Conservation (phyloP, 805 yeast genomes). For the Pichia manshurica region DNA sequence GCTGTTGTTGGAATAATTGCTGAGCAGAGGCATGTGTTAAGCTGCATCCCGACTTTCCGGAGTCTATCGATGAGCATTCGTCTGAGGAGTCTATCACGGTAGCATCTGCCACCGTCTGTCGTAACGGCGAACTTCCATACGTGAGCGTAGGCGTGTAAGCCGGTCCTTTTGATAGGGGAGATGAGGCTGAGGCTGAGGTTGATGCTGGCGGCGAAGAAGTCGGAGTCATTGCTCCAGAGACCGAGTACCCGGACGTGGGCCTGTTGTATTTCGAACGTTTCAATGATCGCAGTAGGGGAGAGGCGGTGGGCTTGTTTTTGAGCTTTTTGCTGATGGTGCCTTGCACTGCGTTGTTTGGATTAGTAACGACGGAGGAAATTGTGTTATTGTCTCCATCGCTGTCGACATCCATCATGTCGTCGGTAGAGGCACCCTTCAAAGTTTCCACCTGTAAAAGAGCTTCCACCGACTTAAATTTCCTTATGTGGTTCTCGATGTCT, state of each 20-base stretch:
- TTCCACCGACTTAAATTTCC: conserved; percentile 11
- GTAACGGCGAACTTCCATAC: conserved; percentile 32
- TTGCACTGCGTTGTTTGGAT: background rate
- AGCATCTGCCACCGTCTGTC: conserved; percentile 21
- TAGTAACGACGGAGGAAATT: too few species aligned
- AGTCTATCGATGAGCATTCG: conserved; percentile 25
- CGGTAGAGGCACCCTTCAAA: background rate
- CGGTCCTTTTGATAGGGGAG: background rate
- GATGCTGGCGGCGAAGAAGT: background rate
- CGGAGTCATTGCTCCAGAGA: background rate
- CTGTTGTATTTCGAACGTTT: background rate
- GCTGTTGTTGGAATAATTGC: conserved; percentile 13
- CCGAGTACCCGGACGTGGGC: background rate
- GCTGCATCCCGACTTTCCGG: conserved; percentile 16
- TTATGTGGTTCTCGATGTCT: conserved; percentile 27
- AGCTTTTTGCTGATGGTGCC: background rate
- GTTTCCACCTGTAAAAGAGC: background rate
- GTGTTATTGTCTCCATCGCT: background rate
- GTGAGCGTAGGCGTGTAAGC: conserved; percentile 12
- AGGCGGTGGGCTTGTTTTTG: background rate
- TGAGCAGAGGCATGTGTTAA: conserved; percentile 15
- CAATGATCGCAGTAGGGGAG: conserved; percentile 2
- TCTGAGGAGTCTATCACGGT: conserved; percentile 19
- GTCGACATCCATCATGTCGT: background rate
- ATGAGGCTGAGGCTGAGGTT: background rate